Evolutionary conservation across 1,284 basidiomycete species (phyloP).

Genomic region (Malassezia yamatoensis): DNA sequence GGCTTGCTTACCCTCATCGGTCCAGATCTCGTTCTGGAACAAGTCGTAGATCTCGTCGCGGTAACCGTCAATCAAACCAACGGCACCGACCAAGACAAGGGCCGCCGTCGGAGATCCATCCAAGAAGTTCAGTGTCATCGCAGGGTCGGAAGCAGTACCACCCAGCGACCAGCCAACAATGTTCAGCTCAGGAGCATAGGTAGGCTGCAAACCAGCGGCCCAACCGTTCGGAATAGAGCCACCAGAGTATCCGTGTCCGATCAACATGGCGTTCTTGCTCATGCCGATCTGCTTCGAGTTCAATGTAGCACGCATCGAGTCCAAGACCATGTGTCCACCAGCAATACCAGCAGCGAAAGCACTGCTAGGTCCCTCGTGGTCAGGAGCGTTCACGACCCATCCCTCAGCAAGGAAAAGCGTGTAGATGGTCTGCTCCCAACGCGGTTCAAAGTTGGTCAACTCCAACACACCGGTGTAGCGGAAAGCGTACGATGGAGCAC

Average conservation of each 20-base stretch:
- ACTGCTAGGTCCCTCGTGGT: slow-evolving; percentile 28
- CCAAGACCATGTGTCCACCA: slow-evolving; percentile 29
- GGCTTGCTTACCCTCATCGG: slow-evolving; percentile 23
- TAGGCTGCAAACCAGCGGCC: slow-evolving; percentile 18
- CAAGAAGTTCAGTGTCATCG: slow-evolving; percentile 11
- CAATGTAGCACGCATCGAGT: slow-evolving; percentile 28
- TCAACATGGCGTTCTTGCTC: slow-evolving; percentile 20
- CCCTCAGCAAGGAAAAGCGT: slow-evolving; percentile 29
- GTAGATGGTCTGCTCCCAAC: slow-evolving; percentile 33
- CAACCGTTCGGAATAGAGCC: slow-evolving; percentile 33
- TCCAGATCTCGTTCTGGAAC: slow-evolving; percentile 21
- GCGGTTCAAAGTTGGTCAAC: slow-evolving; percentile 20
- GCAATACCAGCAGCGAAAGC: slow-evolving; percentile 30
- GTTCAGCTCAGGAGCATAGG: slow-evolving; percentile 34
- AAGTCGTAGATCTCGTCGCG: slow-evolving; percentile 25
- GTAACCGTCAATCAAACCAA: slow-evolving; percentile 25
- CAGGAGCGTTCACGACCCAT: slow-evolving; percentile 36
- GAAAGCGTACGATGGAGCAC: slow-evolving; percentile 28
- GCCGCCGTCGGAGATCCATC: slow-evolving; percentile 24
- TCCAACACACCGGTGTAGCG: slow-evolving; percentile 21
- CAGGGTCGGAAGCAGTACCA: slow-evolving; percentile 29
- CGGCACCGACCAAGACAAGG: slow-evolving; percentile 30
- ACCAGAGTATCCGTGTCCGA: slow-evolving; percentile 33
- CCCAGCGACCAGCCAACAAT: slow-evolving; percentile 33
- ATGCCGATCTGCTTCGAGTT: slow-evolving; percentile 20